A percentile compares a stretch with the other conserved stretches of the same genome.
Conservation (phyloP, 2,329 filamentous ascomycete species). For the Penicillium sp. region DNA sequence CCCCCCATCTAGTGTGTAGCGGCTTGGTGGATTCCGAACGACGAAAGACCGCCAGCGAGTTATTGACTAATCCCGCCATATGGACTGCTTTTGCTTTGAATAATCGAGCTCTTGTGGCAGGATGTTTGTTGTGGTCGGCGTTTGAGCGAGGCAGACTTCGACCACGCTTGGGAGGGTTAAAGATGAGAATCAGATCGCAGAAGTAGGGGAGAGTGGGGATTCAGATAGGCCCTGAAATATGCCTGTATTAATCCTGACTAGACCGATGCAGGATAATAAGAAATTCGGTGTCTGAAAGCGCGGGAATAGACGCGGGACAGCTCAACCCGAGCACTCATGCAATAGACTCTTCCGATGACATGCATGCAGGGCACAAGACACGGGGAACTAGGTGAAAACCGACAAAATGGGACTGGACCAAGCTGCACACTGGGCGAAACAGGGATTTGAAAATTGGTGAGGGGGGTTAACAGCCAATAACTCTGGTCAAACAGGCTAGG, state of each 20-base stretch:
- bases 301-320: neutral
- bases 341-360: conserved; percentile 2
- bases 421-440: conserved; percentile 4
- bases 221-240: too few species aligned
- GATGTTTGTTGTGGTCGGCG: too few species aligned
- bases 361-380: conserved; percentile 9
- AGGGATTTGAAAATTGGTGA: conserved; percentile 8
- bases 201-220: too few species aligned
- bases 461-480: conserved; percentile 12
- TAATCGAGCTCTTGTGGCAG: too few species aligned
- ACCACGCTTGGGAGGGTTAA: too few species aligned
- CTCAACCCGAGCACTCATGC: conserved; percentile 4
- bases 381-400: conserved; percentile 5
- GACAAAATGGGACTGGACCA: conserved; percentile 12
- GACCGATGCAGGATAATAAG: too few species aligned
- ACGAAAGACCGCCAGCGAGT: conserved; percentile 29
- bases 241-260: too few species aligned
- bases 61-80: conserved; percentile 27
- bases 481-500: conserved; percentile 1
- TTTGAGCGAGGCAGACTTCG: too few species aligned
- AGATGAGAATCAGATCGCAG: too few species aligned
- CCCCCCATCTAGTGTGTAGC: conserved; percentile 37
- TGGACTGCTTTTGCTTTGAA: neutral
- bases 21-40: conserved; percentile 21
- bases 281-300: neutral